A percentile compares a stretch with the other conserved stretches of the same genome.
These are phyloP conservation scores for Diaporthe australafricana DNA, from an alignment of 2,329 filamentous ascomycete genomes.

Conservation along the genomic window DNA sequence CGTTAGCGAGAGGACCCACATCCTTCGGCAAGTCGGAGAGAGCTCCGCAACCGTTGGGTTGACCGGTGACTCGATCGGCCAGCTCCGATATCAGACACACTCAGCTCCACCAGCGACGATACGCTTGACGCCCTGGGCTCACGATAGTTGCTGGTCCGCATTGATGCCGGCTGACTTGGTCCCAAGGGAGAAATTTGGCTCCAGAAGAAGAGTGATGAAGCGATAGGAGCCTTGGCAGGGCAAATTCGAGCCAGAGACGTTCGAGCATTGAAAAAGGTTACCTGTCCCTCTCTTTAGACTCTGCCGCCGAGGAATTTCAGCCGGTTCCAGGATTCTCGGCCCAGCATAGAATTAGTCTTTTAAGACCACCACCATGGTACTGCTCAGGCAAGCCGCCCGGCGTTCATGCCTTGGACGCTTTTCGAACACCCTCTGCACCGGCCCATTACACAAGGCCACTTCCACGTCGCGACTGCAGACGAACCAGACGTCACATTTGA, in stretches of 20 bases:
- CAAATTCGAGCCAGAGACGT: neutral
- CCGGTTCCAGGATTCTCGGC: neutral
- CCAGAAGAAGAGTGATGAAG: neutral
- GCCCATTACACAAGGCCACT: neutral
- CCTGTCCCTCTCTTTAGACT: neutral
- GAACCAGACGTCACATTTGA: constrained; percentile 4
- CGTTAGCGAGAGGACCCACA: neutral
- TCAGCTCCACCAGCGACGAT: neutral
- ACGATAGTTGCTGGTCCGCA: neutral
- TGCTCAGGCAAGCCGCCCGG: constrained; percentile 14
- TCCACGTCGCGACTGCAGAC: neutral
- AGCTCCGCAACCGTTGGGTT: constrained; percentile 3
- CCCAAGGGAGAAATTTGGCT: neutral
- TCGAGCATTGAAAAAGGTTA: neutral
- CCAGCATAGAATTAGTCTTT: neutral
- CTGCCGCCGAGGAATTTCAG: neutral
- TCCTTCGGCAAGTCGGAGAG: neutral
- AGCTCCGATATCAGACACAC: constrained; percentile 11
- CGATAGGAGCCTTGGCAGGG: neutral
- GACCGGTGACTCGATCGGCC: constrained; percentile 25
- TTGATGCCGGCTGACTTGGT: neutral
- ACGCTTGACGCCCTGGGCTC: neutral
- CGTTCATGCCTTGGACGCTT: neutral
- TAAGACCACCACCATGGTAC: constrained; percentile 21
- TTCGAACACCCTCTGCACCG: neutral